Percentiles rank a stretch among this genome's conserved stretches.
Evolutionary conservation across 805 yeast species (phyloP).

Genomic region (Starmera dryadoides): DNA sequence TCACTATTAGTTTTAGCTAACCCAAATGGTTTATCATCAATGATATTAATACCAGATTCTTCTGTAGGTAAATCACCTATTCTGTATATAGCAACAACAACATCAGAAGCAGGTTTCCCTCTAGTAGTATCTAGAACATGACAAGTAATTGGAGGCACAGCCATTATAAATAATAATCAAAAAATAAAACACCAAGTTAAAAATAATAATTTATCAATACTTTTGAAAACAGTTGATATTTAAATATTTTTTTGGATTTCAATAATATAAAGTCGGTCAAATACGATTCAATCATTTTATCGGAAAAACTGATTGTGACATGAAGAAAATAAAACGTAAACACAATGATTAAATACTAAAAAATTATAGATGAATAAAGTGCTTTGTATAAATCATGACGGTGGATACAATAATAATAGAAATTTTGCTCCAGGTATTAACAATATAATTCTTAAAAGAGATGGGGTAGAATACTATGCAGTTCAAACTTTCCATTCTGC

Average conservation of each 20-base stretch:
- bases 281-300: no score
- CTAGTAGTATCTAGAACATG: constrained; percentile 80
- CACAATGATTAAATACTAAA: no score
- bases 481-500: constrained; percentile 29
- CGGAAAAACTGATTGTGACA: no score
- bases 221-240: no score
- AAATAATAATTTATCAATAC: no score
- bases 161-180: no score
- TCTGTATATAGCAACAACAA: constrained; percentile 54
- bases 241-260: no score
- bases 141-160: constrained; percentile 67
- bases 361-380: no score
- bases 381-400: neutral
- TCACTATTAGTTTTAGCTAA: constrained; percentile 66
- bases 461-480: constrained; percentile 24
- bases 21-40: constrained; percentile 47
- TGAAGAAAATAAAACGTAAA: no score
- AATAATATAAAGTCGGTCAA: no score
- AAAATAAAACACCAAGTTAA: neutral
- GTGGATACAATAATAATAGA: neutral
- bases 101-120: constrained; percentile 78
- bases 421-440: constrained; percentile 20
- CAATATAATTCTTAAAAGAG: constrained; percentile 18
- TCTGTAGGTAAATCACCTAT: constrained; percentile 15
- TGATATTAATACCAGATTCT: constrained; percentile 21